Evolutionary conservation across 2,329 filamentous ascomycete genomes (phyloP).

Genomic region (Coniochaeta prunicola): DNA sequence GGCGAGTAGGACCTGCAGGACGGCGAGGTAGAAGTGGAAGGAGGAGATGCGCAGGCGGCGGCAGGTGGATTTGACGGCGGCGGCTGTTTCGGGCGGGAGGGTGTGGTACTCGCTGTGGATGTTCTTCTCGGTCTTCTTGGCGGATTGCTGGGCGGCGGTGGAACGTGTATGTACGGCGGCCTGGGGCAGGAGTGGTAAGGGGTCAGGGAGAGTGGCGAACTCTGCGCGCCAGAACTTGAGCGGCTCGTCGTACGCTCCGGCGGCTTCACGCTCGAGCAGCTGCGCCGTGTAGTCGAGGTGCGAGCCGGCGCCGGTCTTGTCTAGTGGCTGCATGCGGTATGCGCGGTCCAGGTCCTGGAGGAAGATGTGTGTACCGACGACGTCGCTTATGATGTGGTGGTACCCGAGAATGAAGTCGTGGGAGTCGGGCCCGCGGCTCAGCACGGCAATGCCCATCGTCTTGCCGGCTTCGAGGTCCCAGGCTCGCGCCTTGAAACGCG

Average conservation of each 20-base stretch:
- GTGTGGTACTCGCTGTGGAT: neutral
- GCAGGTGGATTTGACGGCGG: neutral
- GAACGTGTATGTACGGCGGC: constrained; percentile 11
- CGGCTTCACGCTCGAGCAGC: constrained; percentile 13
- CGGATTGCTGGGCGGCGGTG: constrained; percentile 8
- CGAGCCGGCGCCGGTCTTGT: constrained; percentile 13
- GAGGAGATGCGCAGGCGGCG: neutral
- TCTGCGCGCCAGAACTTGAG: constrained; percentile 24
- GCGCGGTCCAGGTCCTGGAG: constrained; percentile 32
- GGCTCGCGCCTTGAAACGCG: no score
- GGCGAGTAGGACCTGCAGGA: constrained; percentile 21
- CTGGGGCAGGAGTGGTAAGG: constrained; percentile 26
- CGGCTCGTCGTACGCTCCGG: constrained; percentile 13
- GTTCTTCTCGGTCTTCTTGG: neutral
- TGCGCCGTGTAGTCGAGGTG: constrained; percentile 25
- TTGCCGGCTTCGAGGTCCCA: no score
- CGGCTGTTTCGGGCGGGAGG: no score
- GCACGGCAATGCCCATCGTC: no score
- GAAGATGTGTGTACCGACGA: constrained; percentile 34
- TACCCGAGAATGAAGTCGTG: constrained; percentile 35
- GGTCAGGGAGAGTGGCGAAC: constrained; percentile 15
- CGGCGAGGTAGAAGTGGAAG: constrained; percentile 25
- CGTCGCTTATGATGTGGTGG: constrained; percentile 46
- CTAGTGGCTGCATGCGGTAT: constrained; percentile 23
- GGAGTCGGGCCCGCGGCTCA: no score